phyloP scores from a whole-genome alignment of 352 stramenopile genomes.

The Pelagophyceae sp. region DNA sequence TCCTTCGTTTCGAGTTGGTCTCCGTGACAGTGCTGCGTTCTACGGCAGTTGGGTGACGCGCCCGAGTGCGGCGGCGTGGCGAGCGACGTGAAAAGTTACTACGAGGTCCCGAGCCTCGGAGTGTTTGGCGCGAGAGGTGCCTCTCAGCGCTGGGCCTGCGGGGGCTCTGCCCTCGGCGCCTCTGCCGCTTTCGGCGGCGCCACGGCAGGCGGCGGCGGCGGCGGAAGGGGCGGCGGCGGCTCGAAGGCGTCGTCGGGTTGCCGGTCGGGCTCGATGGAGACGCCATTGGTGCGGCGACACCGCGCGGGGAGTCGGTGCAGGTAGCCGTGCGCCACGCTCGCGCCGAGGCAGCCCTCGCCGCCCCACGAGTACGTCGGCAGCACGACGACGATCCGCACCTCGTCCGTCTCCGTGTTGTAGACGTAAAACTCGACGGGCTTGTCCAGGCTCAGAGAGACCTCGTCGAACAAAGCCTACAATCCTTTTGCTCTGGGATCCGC shows the following conservation, averaged over 20 bases:
- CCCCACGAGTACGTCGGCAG: constrained; percentile 65
- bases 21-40: too few species aligned
- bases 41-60: too few species aligned
- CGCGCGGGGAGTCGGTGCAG: constrained; percentile 78
- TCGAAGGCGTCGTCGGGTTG: too few species aligned
- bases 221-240: background rate
- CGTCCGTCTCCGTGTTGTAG: constrained; percentile 84
- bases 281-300: constrained; percentile 42
- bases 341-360: constrained; percentile 76
- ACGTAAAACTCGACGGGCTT: constrained; percentile 91
- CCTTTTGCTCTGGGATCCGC: constrained; percentile 44
- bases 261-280: constrained; percentile 37
- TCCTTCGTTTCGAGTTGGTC: too few species aligned
- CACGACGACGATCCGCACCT: constrained; percentile 75
- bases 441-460: constrained; percentile 76
- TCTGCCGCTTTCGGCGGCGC: background rate
- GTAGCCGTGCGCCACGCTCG: constrained; percentile 87
- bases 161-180: background rate
- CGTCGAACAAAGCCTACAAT: constrained; percentile 66
- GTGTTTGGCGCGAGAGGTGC: too few species aligned
- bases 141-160: background rate
- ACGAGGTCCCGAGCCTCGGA: too few species aligned
- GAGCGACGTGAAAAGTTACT: too few species aligned
- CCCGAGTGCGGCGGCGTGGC: too few species aligned
- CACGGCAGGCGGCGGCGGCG: background rate